A percentile compares a stretch with the other conserved stretches of the same genome.
phyloP scores from a whole-genome alignment of 371 early-diverging fungal genomes.

The Smittium mucronatum region DNA sequence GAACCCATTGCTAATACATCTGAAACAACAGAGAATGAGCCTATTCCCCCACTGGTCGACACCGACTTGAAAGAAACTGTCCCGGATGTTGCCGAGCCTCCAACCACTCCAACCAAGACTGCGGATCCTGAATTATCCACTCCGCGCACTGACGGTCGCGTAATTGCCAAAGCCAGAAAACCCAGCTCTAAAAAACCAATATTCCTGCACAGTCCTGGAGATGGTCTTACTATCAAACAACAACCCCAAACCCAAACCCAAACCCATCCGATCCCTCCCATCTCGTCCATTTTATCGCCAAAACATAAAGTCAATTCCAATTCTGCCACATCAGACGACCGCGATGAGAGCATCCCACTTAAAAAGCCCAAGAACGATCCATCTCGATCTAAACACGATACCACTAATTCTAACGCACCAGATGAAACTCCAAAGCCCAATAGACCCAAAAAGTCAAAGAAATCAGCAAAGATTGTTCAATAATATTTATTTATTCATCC shows the following conservation, averaged over 20 bases:
- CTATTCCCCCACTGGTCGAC: background rate
- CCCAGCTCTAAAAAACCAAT: background rate
- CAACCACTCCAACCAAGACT: background rate
- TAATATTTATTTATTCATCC: no score
- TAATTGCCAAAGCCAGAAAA: constrained; percentile 1
- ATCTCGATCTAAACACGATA: background rate
- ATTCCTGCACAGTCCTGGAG: background rate
- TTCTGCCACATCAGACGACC: background rate
- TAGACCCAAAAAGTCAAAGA: background rate
- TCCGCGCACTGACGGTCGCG: background rate
- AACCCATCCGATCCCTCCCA: background rate
- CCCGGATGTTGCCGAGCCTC: background rate
- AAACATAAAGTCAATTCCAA: background rate
- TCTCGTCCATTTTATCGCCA: background rate
- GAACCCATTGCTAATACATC: background rate
- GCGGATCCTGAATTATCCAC: background rate
- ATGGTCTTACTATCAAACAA: background rate
- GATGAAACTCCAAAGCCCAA: background rate
- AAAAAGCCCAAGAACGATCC: background rate
- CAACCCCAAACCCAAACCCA: no score
- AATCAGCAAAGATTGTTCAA: background rate
- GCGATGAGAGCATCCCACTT: background rate
- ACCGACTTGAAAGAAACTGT: background rate
- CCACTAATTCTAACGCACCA: background rate
- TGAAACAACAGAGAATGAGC: background rate